phyloP scores from a whole-genome alignment of 1,139 yeast species.

The Suhomyces atakaporum region DNA sequence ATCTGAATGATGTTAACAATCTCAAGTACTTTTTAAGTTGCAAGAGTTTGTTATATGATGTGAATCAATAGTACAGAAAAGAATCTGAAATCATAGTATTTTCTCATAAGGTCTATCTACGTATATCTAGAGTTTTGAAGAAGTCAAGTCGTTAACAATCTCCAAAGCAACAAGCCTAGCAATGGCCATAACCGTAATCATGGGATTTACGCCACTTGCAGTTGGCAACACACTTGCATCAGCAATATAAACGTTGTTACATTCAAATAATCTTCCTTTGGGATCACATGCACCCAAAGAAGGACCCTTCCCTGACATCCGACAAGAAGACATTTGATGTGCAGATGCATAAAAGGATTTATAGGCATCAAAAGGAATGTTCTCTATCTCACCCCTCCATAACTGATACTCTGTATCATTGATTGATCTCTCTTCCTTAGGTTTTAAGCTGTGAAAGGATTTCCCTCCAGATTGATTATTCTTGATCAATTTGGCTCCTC shows the following conservation, averaged over 20 bases:
- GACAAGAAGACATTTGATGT: constrained; percentile 62
- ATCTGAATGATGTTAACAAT: constrained; percentile 34
- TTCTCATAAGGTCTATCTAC: no score
- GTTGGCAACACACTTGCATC: constrained; percentile 60
- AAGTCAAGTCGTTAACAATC: constrained; percentile 36
- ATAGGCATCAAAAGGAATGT: constrained; percentile 30
- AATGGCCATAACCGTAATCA: constrained; percentile 46
- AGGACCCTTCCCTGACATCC: constrained; percentile 56
- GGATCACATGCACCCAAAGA: constrained; percentile 51
- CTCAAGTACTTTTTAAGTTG: constrained; percentile 47
- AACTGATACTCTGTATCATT: constrained; percentile 47
- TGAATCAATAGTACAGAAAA: constrained; percentile 3
- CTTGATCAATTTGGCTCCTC: constrained; percentile 52
- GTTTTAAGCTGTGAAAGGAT: constrained; percentile 38
- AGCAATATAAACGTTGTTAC: constrained; percentile 54
- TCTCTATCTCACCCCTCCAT: constrained; percentile 42
- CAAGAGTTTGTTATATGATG: constrained; percentile 45
- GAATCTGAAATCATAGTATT: not conserved
- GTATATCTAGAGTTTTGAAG: constrained; percentile 31
- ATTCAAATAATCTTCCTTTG: constrained; percentile 53
- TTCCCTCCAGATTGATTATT: constrained; percentile 42
- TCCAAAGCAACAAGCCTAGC: constrained; percentile 41
- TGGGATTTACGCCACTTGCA: constrained; percentile 62
- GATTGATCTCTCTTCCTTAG: constrained; percentile 44
- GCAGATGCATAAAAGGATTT: constrained; percentile 52